These are phyloP conservation scores for Pseudogymnoascus sp. DNA, from an alignment of 2,329 filamentous ascomycete species.

Conservation along the genomic window DNA sequence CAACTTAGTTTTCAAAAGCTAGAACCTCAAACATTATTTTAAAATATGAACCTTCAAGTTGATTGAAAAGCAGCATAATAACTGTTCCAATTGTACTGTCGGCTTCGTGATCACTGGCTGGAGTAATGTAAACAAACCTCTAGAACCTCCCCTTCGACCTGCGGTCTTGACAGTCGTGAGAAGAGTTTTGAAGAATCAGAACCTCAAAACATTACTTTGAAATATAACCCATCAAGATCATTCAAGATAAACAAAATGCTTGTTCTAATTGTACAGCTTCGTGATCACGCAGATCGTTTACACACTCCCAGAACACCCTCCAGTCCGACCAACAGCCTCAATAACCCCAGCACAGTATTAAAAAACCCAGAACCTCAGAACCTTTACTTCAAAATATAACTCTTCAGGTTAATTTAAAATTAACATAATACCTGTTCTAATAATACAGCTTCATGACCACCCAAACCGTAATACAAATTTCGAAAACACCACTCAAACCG, in stretches of 20 bases:
- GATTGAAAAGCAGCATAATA: background rate
- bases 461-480: constrained; percentile 4
- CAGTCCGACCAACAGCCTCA: background rate
- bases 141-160: background rate
- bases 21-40: background rate
- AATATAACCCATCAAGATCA: background rate
- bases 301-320: background rate
- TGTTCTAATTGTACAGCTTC: background rate
- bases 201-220: background rate
- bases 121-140: background rate
- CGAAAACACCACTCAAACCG: background rate
- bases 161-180: background rate
- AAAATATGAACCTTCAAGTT: background rate
- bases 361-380: background rate
- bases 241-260: background rate
- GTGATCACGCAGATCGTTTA: background rate
- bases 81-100: background rate
- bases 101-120: background rate
- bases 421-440: constrained; percentile 9
- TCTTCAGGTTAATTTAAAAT: constrained; percentile 1
- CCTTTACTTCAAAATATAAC: background rate
- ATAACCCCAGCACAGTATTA: background rate
- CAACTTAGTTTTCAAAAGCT: background rate
- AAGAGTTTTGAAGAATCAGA: background rate
- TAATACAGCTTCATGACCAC: background rate